A percentile compares a stretch with the other conserved stretches of the same genome.
These are phyloP conservation scores for Steccherinum ochraceum DNA, from an alignment of 768 basidiomycete species.

Conservation along the genomic window DNA sequence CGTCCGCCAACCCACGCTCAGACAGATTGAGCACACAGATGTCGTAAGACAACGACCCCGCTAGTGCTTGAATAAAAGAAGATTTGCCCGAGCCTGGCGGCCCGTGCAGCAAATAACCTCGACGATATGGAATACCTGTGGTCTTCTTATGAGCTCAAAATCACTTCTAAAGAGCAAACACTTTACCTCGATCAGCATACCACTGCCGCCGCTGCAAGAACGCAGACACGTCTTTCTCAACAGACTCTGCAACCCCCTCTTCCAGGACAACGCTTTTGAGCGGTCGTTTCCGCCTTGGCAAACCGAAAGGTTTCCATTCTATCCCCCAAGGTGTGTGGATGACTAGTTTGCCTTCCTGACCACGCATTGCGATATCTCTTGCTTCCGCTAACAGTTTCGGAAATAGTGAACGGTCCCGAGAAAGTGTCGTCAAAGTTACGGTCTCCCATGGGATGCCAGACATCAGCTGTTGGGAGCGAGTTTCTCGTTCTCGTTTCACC, in stretches of 20 bases:
- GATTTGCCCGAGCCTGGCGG: slow-evolving; percentile 98
- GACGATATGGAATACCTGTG: slow-evolving; percentile 90
- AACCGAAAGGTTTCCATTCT: slow-evolving; percentile 95
- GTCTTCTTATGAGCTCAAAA: not conserved
- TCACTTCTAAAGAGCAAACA: slow-evolving; percentile 15
- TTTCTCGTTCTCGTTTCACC: slow-evolving; percentile 94
- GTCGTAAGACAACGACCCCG: slow-evolving; percentile 88
- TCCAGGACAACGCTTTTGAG: slow-evolving; percentile 85
- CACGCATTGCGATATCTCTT: slow-evolving; percentile 77
- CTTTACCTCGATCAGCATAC: slow-evolving; percentile 90
- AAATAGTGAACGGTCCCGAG: slow-evolving; percentile 78
- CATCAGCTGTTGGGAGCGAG: slow-evolving; percentile 84
- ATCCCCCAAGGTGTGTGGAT: slow-evolving; percentile 96
- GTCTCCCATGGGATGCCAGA: slow-evolving; percentile 98
- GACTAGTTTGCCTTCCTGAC: slow-evolving; percentile 90
- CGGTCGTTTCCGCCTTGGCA: slow-evolving; percentile 81
- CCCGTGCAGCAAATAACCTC: slow-evolving; percentile 92
- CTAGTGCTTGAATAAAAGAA: slow-evolving; percentile 96
- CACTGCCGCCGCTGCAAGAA: slow-evolving; percentile 83
- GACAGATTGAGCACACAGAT: slow-evolving; percentile 95
- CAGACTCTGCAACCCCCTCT: slow-evolving; percentile 72
- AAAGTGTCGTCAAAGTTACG: slow-evolving; percentile 87
- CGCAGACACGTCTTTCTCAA: slow-evolving; percentile 73
- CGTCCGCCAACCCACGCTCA: slow-evolving; percentile 92
- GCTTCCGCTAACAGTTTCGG: slow-evolving; percentile 79